Evolutionary conservation across 2,329 filamentous ascomycete genomes (phyloP), one percentile per base, ranked within the genome.

Genomic region (Xylariaceae sp.): DNA sequence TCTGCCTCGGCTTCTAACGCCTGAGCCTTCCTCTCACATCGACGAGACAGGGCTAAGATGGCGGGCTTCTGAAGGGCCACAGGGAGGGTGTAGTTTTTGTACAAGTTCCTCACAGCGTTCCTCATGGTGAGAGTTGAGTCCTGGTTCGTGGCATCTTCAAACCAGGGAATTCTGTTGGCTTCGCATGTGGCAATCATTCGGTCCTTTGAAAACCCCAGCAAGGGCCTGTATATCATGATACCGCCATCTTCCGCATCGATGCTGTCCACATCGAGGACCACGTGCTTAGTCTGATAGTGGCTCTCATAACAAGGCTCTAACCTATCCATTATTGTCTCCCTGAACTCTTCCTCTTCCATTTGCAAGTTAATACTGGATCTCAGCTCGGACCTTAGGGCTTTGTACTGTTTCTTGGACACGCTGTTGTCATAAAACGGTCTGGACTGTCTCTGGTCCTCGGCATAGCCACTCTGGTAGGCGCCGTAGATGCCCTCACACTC

Each of bases 111-210:
- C 36, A 96, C 76, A 0, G 92, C 85, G 65, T 99, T 99, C 36
- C 94, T 82, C 42, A 79, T 72, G 0, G 94, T 96, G 54, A 95
- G 72, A 0, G 85, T 90, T 8, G 76, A 79, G 63, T 96, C 87
- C 15, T 76, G 70, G 65, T 99, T 99, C 1, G 92, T 96, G 40
- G 76, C 73, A 67, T 99, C 94, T 67, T 94, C 89, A 58, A 90
- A 88, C 87, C 89, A 97, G 0, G 74, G 72, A 9, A 95, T 72
- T 0, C 76, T 71, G 59, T 85, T 79, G n/a, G 79, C 75, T 56
- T 85, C 70, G 65, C 92, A 96, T 0, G 89, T 91, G 1, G 83
- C 81, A 41, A 86, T 77, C n/a, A 96, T 76, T 34, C 85, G 76
- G 47, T 82, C 77, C 71, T 97, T 95, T 55, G 78, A 74, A 65